Conservation (phyloP, 305 asterid species). For the Solanum hybrid region DNA sequence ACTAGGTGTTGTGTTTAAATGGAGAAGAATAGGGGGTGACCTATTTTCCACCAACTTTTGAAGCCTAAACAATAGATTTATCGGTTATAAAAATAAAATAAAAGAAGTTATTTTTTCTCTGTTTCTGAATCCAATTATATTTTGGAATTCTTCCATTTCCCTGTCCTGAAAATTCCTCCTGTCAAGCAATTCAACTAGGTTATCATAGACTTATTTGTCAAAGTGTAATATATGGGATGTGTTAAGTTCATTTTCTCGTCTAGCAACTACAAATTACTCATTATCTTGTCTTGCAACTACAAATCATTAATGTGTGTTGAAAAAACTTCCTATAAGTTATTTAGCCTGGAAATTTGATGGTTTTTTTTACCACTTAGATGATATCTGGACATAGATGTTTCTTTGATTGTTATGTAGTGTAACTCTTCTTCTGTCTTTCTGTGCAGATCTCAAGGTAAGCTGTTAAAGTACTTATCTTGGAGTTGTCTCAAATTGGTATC, state of each 20-base stretch:
- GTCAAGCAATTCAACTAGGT: neutral
- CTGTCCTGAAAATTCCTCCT: neutral
- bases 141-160: neutral
- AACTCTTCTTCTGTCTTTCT: slow-evolving; percentile 11
- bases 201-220: neutral
- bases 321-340: neutral
- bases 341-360: neutral
- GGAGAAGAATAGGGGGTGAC: neutral
- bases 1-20: neutral
- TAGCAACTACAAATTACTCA: neutral
- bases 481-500: slow-evolving; percentile 20
- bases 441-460: slow-evolving; percentile 88
- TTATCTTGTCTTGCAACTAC: neutral
- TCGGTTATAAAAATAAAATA: neutral
- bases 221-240: neutral
- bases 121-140: neutral
- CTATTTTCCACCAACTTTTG: neutral
- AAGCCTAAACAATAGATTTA: neutral
- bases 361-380: neutral
- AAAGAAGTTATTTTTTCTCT: neutral
- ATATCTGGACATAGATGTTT: neutral
- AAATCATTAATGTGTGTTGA: neutral
- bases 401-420: neutral
- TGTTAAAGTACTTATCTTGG: slow-evolving; percentile 19
- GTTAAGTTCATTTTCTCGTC: neutral